Evolutionary conservation across 768 basidiomycete genomes (phyloP), one percentile per base, ranked within the genome.

Genomic region (Galerina sulciceps): DNA sequence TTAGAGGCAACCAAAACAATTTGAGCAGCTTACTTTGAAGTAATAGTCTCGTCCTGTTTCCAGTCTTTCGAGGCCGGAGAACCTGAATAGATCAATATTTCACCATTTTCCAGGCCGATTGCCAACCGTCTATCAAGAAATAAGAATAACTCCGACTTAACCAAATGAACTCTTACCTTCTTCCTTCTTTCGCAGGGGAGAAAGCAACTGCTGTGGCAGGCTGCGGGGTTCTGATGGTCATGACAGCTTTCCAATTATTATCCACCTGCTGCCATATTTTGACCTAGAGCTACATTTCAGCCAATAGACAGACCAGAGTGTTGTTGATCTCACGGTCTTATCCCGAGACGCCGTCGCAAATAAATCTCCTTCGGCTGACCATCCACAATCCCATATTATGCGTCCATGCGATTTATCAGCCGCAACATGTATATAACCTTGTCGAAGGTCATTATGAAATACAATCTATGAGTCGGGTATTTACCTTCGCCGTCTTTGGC

Each of bases 261-360:
- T 73, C 73, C 8, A 64, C 63, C 15, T 76, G 69, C 43, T 75
- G 71, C 97, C 96, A 99, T 10, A 98, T 78, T 71, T 90, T 96
- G 43, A 93, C 89, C 94, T 96, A 48, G 13, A 26, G 43, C 22
- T 11, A 36, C 22, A 1, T 31, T 6, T 37, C 26, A 52, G 1
- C 3, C 5, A 18, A 17, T 47, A n/a, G 41, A 34, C 26, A 47
- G 44, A 40, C 13, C 1, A 18, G 48, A 23, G 8, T 9, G 38
- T 23, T 26, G 11, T 37, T 40, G 4, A 63, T 83, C 55, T 2
- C 63, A 93, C 96, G 13, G 92, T 93, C 76, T 96, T 99, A 74
- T 99, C 97, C 42, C 97, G 84, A 2, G 96, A 95, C 1, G 93
- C 96, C 2, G 97, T 99, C 10, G 88, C 95, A 67, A 99, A 99